These are phyloP conservation scores for Sporisorium sorghi DNA, from an alignment of 1,284 basidiomycete species.

Conservation along the genomic window DNA sequence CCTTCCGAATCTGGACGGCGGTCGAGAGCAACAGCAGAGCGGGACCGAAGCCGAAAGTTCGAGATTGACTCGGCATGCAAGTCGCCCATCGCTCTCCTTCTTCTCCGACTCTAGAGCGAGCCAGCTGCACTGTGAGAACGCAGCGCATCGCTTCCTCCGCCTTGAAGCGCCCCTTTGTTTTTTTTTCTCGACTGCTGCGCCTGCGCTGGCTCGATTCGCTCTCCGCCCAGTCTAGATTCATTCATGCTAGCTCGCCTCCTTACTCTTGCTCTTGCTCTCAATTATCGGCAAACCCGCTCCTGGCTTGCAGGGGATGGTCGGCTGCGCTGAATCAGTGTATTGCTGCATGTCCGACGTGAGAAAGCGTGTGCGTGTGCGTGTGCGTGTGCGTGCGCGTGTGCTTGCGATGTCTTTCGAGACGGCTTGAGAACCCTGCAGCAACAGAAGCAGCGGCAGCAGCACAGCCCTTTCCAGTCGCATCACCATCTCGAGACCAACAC, in stretches of 20 bases:
- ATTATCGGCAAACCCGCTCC: slow-evolving; percentile 1
- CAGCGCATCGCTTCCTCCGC: too few relatives aligned
- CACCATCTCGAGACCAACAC: slow-evolving; percentile 7
- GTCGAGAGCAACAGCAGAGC: background rate
- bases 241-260: background rate
- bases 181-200: background rate
- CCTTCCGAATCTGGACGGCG: background rate
- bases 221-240: background rate
- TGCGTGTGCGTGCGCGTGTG: background rate
- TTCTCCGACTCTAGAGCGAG: background rate
- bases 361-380: too few relatives aligned
- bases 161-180: background rate
- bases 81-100: background rate
- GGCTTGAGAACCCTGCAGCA: slow-evolving; percentile 4
- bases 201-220: too few relatives aligned
- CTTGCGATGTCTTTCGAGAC: background rate
- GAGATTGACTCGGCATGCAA: too few relatives aligned
- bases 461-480: background rate
- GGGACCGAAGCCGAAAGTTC: slow-evolving; percentile 7
- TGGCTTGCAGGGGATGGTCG: too few relatives aligned
- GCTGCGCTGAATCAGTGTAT: background rate
- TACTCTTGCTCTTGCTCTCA: background rate
- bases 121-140: background rate
- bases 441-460: too few relatives aligned
- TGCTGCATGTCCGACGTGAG: slow-evolving; percentile 4